Percentiles rank a stretch among this genome's conserved stretches.
phyloP scores from a whole-genome alignment of 176 grass and related monocot species.

The Rhynchospora breviuscula region DNA sequence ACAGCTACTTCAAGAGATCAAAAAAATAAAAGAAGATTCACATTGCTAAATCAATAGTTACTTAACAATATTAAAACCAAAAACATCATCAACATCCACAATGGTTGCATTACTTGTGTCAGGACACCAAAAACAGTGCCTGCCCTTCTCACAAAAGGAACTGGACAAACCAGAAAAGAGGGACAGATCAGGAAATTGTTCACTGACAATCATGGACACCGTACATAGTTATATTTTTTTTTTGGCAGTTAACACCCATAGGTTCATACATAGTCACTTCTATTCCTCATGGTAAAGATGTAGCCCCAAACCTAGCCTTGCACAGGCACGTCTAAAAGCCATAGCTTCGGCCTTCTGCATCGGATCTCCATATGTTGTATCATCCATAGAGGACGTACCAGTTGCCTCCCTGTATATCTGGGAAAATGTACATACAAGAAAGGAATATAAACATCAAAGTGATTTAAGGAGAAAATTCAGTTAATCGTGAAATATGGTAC shows the following conservation, averaged over 20 bases:
- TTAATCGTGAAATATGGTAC: not conserved
- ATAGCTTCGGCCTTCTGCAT: constrained; percentile 98
- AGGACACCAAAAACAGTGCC: not conserved
- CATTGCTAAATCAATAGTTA: not conserved
- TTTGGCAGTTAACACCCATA: too few species aligned
- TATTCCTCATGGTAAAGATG: constrained; percentile 92
- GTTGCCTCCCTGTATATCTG: constrained; percentile 88
- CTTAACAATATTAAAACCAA: not conserved
- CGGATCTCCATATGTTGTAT: constrained; percentile 63
- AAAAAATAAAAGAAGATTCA: not conserved
- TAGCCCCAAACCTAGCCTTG: constrained; percentile 87
- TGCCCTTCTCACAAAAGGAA: not conserved
- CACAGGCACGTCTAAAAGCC: constrained; percentile 96
- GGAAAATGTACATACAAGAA: not conserved
- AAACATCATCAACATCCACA: not conserved
- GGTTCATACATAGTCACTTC: not conserved
- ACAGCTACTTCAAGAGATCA: not conserved
- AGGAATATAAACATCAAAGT: not conserved
- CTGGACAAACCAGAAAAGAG: constrained; percentile 24
- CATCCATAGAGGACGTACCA: constrained; percentile 62
- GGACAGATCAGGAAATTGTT: constrained; percentile 32
- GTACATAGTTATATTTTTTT: not conserved
- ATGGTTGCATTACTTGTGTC: not conserved
- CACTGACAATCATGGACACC: not conserved
- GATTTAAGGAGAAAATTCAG: not conserved